Evolutionary conservation across 2,329 filamentous ascomycete genomes (phyloP), one percentile per base, ranked within the genome.

Genomic region (Harringtonia lauricola): DNA sequence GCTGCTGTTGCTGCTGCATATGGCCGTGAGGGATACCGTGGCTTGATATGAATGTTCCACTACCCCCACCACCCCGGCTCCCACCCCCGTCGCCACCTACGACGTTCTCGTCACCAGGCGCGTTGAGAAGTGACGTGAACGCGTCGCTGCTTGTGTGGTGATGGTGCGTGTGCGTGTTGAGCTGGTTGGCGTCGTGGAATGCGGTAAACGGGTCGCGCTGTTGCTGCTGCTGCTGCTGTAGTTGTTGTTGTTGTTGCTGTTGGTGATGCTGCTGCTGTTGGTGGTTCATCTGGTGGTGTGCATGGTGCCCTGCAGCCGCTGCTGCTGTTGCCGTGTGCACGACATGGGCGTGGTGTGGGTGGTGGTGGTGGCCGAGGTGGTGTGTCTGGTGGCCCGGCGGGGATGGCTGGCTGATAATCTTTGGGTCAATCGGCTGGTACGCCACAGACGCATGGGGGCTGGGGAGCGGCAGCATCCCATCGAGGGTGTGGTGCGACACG

Each of bases 361-460:
- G n/a, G 19, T 43, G 41, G 21, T 42, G 41, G 34, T 24, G 21
- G 22, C 31, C 28, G 9, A 19, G 37, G 14, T 40, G 37, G 17
- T 21, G 34, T 13, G 14, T 8, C n/a, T 39, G 35, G 34, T 42
- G 52, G 24, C 57, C 53, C 31, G 58, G 55, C 21, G 53, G 53
- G 2, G 56, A 50, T 1, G 61, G 53, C 41, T 70, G 66, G 37
- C 63, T 68, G 51, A 76, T 76, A 43, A 77, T 76, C 51, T 73
- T 72, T n/a, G 74, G 73, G 53, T 78, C 73, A 56, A 78, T 76
- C 22, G 72, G 74, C 42, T 75, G 70, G 54, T 60, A 59, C 30
- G 55, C 54, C 14, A 2, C 58, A 45, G 19, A 59, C 49, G 21
- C 57, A 18, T 53, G 46, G 51, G 49, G 31, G 47, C 52, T 47